phyloP scores from a whole-genome alignment of 2,329 filamentous ascomycete genomes.

The Aureobasidium melanogenum region DNA sequence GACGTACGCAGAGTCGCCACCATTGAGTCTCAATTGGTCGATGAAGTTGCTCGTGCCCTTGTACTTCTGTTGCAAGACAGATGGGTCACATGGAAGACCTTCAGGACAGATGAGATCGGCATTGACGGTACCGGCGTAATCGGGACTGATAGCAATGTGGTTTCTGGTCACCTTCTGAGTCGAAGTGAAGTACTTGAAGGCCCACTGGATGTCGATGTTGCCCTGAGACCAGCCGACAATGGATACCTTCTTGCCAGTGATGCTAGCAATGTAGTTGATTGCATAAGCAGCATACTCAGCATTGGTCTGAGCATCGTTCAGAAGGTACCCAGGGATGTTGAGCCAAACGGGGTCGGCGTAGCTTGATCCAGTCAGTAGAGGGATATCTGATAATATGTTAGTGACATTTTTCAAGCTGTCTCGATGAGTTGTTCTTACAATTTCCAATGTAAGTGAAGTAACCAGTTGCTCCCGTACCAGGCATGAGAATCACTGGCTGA shows the following conservation, averaged over 20 bases:
- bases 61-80: slow-evolving; percentile 41
- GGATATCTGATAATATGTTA: slow-evolving; percentile 27
- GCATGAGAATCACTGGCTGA: slow-evolving; percentile 44
- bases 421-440: slow-evolving; percentile 14
- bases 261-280: slow-evolving; percentile 45
- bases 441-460: slow-evolving; percentile 38
- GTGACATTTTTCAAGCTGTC: neutral
- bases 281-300: slow-evolving; percentile 50
- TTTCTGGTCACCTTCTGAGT: slow-evolving; percentile 38
- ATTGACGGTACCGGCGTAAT: slow-evolving; percentile 42
- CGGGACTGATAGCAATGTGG: slow-evolving; percentile 44
- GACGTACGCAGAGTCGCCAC: slow-evolving; percentile 45
- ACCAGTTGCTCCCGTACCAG: slow-evolving; percentile 44
- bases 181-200: slow-evolving; percentile 49
- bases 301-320: slow-evolving; percentile 43
- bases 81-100: slow-evolving; percentile 27
- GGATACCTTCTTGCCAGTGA: slow-evolving; percentile 33
- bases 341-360: slow-evolving; percentile 47
- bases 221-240: slow-evolving; percentile 50
- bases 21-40: slow-evolving; percentile 31
- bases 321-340: slow-evolving; percentile 42
- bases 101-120: slow-evolving; percentile 27
- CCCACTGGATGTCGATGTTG: slow-evolving; percentile 48
- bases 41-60: slow-evolving; percentile 33
- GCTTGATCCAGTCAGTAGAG: slow-evolving; percentile 26